Percentiles rank a stretch among this genome's conserved stretches.
phyloP scores from a whole-genome alignment of 306 rosid species.

The Medicago lupulina region DNA sequence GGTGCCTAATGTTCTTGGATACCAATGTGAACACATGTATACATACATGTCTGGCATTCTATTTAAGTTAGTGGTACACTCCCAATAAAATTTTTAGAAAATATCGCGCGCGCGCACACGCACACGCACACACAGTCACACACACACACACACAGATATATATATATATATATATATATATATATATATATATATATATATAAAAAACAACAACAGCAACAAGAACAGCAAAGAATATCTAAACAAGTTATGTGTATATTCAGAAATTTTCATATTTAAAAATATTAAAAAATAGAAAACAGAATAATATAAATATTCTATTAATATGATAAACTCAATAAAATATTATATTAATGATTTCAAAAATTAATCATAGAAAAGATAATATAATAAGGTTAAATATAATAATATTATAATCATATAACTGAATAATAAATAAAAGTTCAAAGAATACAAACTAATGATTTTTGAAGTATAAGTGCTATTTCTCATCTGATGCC shows the following conservation, averaged over 20 bases:
- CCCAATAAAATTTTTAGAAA: constrained; percentile 3
- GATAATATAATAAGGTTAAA: not conserved
- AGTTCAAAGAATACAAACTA: not conserved
- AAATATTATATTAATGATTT: not conserved
- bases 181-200: not conserved
- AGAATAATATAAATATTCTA: not conserved
- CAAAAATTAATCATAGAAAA: not conserved
- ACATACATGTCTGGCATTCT: not conserved
- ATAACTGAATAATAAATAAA: constrained; percentile 5
- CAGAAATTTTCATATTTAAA: not conserved
- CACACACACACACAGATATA: too few relatives aligned
- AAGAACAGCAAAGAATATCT: not conserved
- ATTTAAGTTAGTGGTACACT: not conserved
- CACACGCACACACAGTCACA: too few relatives aligned
- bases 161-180: too few relatives aligned
- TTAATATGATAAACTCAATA: not conserved
- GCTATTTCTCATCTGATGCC: constrained; percentile 1
- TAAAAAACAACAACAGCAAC: not conserved
- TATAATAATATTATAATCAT: not conserved
- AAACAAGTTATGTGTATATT: not conserved
- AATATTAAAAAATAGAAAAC: not conserved
- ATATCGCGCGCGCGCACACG: too few relatives aligned
- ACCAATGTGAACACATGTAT: not conserved
- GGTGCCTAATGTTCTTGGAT: not conserved
- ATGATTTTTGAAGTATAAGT: not conserved